Conservation (phyloP, 2,329 filamentous ascomycete genomes). For the Phoma herbarum region DNA sequence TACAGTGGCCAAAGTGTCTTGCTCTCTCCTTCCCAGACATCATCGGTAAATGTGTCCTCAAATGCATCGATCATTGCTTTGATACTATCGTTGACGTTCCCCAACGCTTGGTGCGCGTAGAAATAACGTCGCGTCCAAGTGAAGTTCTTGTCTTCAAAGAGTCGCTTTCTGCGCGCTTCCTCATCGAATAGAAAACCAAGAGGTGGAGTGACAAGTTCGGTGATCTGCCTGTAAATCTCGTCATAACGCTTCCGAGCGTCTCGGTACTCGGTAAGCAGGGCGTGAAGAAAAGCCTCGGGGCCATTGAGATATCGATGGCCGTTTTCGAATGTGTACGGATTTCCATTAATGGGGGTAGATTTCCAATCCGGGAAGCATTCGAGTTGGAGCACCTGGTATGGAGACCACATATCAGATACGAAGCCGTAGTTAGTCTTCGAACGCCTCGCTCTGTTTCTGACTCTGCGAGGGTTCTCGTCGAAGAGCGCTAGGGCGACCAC, state of each 20-base stretch:
- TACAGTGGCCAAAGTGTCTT: conserved; percentile 65
- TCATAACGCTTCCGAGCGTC: conserved; percentile 68
- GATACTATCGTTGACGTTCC: conserved; percentile 67
- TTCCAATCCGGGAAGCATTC: conserved; percentile 60
- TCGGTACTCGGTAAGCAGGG: conserved; percentile 66
- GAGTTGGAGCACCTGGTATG: conserved; percentile 63
- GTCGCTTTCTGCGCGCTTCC: conserved; percentile 63
- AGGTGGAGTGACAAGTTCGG: conserved; percentile 67
- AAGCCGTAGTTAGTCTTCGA: conserved; percentile 60
- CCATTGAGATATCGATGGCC: conserved; percentile 67
- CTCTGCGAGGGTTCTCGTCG: conserved; percentile 60
- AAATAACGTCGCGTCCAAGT: conserved; percentile 70
- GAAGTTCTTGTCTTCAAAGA: conserved; percentile 69
- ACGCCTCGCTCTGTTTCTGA: conserved; percentile 61
- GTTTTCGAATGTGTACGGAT: conserved; percentile 64
- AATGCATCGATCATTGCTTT: conserved; percentile 67
- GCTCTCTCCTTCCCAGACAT: conserved; percentile 66
- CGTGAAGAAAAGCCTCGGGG: conserved; percentile 68
- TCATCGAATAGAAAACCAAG: conserved; percentile 68
- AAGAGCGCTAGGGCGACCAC: conserved; percentile 66
- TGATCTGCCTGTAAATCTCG: conserved; percentile 65
- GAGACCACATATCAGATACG: conserved; percentile 66
- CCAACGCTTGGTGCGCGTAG: conserved; percentile 69
- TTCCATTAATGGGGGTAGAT: conserved; percentile 49
- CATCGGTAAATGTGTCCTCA: conserved; percentile 65